phyloP scores from a whole-genome alignment of 306 rosid genomes.

The Pyrus communis region DNA sequence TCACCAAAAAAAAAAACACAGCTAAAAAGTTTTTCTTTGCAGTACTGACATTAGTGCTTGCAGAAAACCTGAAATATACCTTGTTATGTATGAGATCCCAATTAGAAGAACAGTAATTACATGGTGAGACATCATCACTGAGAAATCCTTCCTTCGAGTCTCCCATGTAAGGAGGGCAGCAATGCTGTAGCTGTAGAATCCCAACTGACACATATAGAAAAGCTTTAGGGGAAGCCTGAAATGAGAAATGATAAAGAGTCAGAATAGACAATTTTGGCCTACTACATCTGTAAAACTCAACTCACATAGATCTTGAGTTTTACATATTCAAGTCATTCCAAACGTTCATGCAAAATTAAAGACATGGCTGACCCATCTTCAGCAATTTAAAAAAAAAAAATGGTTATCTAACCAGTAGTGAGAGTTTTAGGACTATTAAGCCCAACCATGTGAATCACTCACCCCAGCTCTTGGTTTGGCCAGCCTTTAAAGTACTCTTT shows the following conservation, averaged over 20 bases:
- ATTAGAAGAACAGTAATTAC: constrained; percentile 71
- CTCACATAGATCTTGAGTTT: not conserved
- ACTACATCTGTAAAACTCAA: not conserved
- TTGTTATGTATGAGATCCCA: constrained; percentile 64
- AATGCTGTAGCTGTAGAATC: constrained; percentile 85
- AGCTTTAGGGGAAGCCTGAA: constrained; percentile 67
- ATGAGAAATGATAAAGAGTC: constrained; percentile 20
- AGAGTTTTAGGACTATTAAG: not conserved
- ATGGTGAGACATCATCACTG: constrained; percentile 98
- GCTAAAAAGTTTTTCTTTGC: not conserved
- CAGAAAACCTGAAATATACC: constrained; percentile 40
- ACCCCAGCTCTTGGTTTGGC: constrained; percentile 89
- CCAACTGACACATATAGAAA: constrained; percentile 83
- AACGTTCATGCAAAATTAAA: not conserved
- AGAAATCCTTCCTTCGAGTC: constrained; percentile 91
- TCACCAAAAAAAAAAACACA: not conserved
- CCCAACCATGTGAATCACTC: constrained; percentile 30
- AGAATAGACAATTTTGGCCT: constrained; percentile 9
- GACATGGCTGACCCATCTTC: not conserved
- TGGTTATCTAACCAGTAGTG: not conserved
- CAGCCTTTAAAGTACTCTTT: constrained; percentile 66
- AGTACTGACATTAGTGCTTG: not conserved
- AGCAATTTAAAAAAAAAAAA: not conserved
- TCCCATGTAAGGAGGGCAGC: constrained; percentile 91
- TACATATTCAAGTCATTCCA: not conserved